Evolutionary conservation across 2,329 filamentous ascomycete genomes (phyloP).

Genomic region (Nothopassalora personata): DNA sequence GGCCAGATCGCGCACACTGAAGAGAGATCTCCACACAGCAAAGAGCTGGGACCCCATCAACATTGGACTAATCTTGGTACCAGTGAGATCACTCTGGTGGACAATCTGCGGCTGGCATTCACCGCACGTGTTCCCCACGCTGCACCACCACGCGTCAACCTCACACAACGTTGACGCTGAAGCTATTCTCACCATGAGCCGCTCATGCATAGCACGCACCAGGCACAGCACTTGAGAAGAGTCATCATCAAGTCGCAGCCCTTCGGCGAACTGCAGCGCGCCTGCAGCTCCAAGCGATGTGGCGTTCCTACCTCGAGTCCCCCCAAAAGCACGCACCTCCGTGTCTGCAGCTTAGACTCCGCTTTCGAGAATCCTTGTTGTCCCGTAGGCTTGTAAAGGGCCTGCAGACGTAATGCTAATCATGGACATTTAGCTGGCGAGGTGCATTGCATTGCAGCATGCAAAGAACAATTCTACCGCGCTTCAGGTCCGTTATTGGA

Average conservation of each 20-base stretch:
- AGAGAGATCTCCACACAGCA: not conserved
- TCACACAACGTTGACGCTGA: not conserved
- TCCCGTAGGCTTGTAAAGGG: too few species aligned
- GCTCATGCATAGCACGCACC: not conserved
- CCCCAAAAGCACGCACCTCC: too few species aligned
- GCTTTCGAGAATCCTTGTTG: too few species aligned
- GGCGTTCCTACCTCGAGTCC: too few species aligned
- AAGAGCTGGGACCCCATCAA: too few species aligned
- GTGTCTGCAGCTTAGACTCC: too few species aligned
- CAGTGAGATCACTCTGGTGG: too few species aligned
- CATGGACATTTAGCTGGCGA: not conserved
- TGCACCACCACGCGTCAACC: not conserved
- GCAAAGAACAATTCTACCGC: not conserved
- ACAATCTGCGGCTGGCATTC: not conserved
- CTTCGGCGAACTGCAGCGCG: not conserved
- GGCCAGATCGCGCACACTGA: not conserved
- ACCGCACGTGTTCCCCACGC: not conserved
- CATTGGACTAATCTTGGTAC: too few species aligned
- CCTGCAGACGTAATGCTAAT: too few species aligned
- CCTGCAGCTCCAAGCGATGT: too few species aligned
- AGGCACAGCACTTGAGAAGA: not conserved
- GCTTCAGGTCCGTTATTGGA: not conserved
- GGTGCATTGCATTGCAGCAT: not conserved
- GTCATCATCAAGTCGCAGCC: not conserved
- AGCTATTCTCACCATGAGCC: not conserved